Evolutionary conservation across 768 basidiomycete species (phyloP), one percentile per base, ranked within the genome.

Genomic region (Boletus pseudo-olivaceus): DNA sequence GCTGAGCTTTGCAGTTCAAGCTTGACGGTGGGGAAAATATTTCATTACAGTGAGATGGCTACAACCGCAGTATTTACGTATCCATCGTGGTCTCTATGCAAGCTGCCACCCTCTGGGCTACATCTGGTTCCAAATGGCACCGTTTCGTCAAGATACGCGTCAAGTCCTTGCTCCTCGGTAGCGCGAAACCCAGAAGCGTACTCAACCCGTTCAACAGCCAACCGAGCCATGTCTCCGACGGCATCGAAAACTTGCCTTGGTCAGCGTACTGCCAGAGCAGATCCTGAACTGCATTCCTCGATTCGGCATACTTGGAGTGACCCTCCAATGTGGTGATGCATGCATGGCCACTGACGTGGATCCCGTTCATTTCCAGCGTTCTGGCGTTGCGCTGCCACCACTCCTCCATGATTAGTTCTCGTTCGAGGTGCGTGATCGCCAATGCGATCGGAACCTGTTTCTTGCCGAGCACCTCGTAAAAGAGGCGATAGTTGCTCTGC

Each of bases 381-480:
- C 29, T 54, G 45, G 20, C n/a, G 27, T 72, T 70, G 33, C 64
- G 59, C 3, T 30, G 26, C 72, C 70, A 72, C 70, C 72, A 72
- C 7, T 49, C 51, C 23, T 72, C 68, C 70, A 72, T 72, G 41
- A 46, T 40, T 1, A 2, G 27, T 37, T 72, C 70, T 2, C 65
- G 53, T 48, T 75, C 76, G 5, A 78, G 66, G 26, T 75, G 72
- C 0, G 74, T 77, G 10, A 78, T 57, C 23, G 67, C 73, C 17
- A 78, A 49, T 4, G 73, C 65, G 35, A 72, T 68, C 19, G 76
- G 77, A 12, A 77, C 76, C 32, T 65, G 51, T 30, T 55, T 56
- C 48, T 59, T 65, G 38, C 78, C 77, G 5, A 78, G 71, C 34
- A 76, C 67, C 45, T 78, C 69, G 38, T 68, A 58, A 61, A 77